Evolutionary conservation across 2,329 filamentous ascomycete genomes (phyloP).

Genomic region (Dactylellina sp.): DNA sequence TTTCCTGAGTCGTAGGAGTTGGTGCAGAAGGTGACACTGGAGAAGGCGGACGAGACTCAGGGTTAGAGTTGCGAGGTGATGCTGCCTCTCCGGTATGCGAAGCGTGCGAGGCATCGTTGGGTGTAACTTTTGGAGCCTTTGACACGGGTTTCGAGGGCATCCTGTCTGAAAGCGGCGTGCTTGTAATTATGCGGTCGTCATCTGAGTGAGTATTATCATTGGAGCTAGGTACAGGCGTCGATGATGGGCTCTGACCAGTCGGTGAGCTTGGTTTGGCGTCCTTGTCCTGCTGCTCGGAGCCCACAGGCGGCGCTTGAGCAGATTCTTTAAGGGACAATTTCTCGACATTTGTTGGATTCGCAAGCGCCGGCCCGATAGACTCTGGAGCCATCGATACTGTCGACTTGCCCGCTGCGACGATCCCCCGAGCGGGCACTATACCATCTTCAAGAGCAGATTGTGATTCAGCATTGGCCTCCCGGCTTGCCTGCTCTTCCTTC

Average conservation of each 20-base stretch:
- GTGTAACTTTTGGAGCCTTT: conserved; percentile 13
- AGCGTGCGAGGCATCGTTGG: conserved; percentile 60
- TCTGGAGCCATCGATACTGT: conserved; percentile 20
- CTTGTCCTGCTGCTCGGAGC: conserved; percentile 44
- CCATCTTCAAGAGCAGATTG: conserved; percentile 16
- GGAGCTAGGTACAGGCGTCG: conserved; percentile 13
- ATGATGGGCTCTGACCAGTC: conserved; percentile 18
- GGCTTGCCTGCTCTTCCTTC: conserved; percentile 48
- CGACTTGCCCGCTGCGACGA: conserved; percentile 29
- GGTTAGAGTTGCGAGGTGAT: conserved; percentile 56
- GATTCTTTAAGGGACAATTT: background rate
- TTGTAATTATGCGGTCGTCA: conserved; percentile 34
- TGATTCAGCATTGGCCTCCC: conserved; percentile 13
- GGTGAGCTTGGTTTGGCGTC: conserved; percentile 30
- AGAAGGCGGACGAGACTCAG: conserved; percentile 62
- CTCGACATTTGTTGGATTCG: conserved; percentile 20
- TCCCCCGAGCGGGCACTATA: conserved; percentile 13
- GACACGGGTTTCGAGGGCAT: conserved; percentile 9
- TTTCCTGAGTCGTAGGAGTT: conserved; percentile 90
- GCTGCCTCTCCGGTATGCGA: conserved; percentile 53
- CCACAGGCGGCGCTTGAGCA: background rate
- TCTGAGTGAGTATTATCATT: conserved; percentile 23
- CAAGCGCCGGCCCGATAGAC: conserved; percentile 36
- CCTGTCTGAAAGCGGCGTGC: conserved; percentile 27
- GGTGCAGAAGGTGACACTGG: conserved; percentile 66